Base-by-base conservation (phyloP, 106 monocot species). In the Dendrobium catenatum region DNA sequence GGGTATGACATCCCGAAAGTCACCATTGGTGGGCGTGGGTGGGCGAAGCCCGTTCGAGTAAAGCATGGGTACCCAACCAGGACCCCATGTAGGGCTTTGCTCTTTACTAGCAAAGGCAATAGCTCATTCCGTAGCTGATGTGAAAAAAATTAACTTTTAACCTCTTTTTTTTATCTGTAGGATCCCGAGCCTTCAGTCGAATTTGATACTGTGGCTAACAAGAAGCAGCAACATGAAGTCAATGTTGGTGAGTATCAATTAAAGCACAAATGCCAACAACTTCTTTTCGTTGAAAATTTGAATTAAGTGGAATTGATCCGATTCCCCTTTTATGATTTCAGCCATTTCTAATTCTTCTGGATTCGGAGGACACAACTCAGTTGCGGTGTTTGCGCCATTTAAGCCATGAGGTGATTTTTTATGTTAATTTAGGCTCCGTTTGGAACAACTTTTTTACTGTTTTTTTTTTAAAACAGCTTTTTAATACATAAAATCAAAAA, bases 161-260 rank as follows among this genome's bases (percentile, higher is more conserved):
- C n/a, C 0, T 5, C 4, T 61, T 70, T 31, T 74, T 74, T 15
- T 20, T 5, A 44, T 83, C 46, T 84, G 77, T 89, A 99, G 99
- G 81, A 99, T 68, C 91, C 91, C 16, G 99, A 99, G 85, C 90
- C 93, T 55, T 80, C 89, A 43, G 91, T 96, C 76, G 93, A 91
- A n/a, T 93, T 96, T 80, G 91, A 99, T 80, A 99, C 99, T 0
- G 95, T 99, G 31, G 81, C 95, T 24, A 95, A 99, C 29, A 81
- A 79, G 77, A 99, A 93, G 80, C 86, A 99, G 87, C 86, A 90
- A 76, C 91, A 91, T 86, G 93, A 95, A 89, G 91, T 99, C 79
- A 91, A 99, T 83, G 89, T 95, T 88, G 99, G 99, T 99, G 66
- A 87, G 98, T 98, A 46, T 29, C 8, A 22, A 55, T 58, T 3